These are phyloP conservation scores for Paracorniculantispora psalliotae DNA, from an alignment of 2,329 filamentous ascomycete species.

Conservation along the genomic window DNA sequence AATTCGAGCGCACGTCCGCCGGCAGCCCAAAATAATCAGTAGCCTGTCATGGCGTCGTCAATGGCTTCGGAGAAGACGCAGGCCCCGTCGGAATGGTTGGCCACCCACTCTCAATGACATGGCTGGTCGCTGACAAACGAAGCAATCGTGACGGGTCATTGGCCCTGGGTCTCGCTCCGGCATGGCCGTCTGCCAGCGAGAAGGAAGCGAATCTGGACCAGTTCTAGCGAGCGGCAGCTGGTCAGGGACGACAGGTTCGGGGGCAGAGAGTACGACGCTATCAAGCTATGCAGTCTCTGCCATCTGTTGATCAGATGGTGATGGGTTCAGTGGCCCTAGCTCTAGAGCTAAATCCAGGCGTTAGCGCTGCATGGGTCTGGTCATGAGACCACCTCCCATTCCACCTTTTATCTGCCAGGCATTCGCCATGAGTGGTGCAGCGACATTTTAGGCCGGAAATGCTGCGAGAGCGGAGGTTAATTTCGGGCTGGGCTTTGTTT, in stretches of 20 bases:
- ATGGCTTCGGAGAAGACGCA: neutral
- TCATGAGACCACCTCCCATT: constrained; percentile 27
- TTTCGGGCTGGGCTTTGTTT: constrained; percentile 1
- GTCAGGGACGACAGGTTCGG: neutral
- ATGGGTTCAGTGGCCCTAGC: constrained; percentile 11
- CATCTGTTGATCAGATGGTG: constrained; percentile 13
- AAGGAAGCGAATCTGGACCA: neutral
- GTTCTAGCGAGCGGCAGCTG: neutral
- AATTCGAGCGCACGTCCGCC: neutral
- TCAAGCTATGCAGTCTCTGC: neutral
- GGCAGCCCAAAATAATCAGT: neutral
- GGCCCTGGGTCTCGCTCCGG: neutral
- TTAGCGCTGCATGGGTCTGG: constrained; percentile 26
- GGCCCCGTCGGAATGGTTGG: neutral
- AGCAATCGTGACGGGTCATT: neutral
- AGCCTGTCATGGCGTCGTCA: constrained; percentile 8
- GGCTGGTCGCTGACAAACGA: neutral
- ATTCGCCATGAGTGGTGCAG: constrained; percentile 10
- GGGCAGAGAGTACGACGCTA: neutral
- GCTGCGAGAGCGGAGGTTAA: constrained; percentile 4
- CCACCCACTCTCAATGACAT: neutral
- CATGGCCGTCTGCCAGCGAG: neutral
- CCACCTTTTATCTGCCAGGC: constrained; percentile 15
- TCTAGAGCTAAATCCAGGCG: constrained; percentile 12
- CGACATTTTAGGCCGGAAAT: constrained; percentile 3